Evolutionary conservation across 352 stramenopile genomes (phyloP).

Genomic region (Phytophthora crassamura): DNA sequence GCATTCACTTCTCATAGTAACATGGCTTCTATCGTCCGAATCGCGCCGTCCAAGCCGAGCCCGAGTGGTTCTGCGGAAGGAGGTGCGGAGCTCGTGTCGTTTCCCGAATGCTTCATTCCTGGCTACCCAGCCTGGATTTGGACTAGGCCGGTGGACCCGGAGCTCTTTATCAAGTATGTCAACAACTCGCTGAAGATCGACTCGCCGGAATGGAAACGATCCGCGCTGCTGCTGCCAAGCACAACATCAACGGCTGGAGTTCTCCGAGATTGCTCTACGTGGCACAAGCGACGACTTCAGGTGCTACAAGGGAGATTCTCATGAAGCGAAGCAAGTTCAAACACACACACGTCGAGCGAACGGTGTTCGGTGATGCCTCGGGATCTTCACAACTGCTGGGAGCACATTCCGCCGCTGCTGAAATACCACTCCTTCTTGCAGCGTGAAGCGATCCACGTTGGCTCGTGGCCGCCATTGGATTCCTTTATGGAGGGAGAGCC

Average conservation of each 20-base stretch:
- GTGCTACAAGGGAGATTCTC: conserved; percentile 23
- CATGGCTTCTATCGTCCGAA: no score
- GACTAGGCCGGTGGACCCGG: conserved; percentile 19
- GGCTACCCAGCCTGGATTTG: conserved; percentile 30
- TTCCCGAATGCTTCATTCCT: conserved; percentile 30
- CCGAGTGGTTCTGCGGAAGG: conserved; percentile 28
- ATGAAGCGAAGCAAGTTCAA: conserved; percentile 41
- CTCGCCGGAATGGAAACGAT: conserved; percentile 38
- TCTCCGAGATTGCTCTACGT: conserved; percentile 44
- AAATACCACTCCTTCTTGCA: conserved; percentile 39
- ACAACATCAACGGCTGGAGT: conserved; percentile 34
- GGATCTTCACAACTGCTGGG: conserved; percentile 33
- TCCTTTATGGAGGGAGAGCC: conserved; percentile 25
- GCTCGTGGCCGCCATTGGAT: conserved; percentile 27
- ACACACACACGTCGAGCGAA: conserved; percentile 31
- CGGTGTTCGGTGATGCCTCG: conserved; percentile 28
- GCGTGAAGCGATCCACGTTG: conserved; percentile 31
- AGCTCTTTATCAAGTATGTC: conserved; percentile 27
- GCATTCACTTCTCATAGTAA: no score
- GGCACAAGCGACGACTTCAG: conserved; percentile 28
- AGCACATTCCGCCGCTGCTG: conserved; percentile 27
- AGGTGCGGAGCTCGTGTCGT: conserved; percentile 20
- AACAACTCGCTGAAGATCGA: conserved; percentile 27
- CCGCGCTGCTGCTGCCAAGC: conserved; percentile 17
- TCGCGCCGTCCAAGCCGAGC: conserved; percentile 10